A percentile compares a stretch with the other conserved stretches of the same genome.
Conservation (phyloP, 805 yeast species). For the Saccharomycopsis synnaedendra region DNA sequence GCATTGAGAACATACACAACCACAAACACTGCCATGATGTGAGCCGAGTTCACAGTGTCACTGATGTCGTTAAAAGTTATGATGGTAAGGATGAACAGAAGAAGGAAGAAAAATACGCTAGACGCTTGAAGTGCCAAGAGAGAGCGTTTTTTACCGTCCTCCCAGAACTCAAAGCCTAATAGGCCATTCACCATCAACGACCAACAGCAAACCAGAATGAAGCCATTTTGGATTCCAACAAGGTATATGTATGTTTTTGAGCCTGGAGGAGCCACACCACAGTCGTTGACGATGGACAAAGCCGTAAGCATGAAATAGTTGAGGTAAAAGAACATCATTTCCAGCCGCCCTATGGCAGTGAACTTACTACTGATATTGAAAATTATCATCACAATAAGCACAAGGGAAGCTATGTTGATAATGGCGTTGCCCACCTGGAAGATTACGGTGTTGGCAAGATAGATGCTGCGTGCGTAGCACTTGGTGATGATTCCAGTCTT, state of each 20-base stretch:
- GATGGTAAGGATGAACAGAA: slow-evolving; percentile 56
- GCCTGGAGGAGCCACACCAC: slow-evolving; percentile 89
- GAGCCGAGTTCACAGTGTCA: slow-evolving; percentile 31
- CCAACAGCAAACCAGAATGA: slow-evolving; percentile 62
- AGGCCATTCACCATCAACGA: slow-evolving; percentile 64
- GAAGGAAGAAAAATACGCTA: slow-evolving; percentile 45
- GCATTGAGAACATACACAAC: slow-evolving; percentile 67
- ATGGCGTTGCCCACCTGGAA: slow-evolving; percentile 85
- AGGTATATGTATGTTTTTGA: slow-evolving; percentile 66
- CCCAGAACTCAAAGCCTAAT: slow-evolving; percentile 85
- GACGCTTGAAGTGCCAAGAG: slow-evolving; percentile 43
- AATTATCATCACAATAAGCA: slow-evolving; percentile 54
- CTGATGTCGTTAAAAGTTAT: slow-evolving; percentile 54
- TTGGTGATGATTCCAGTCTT: slow-evolving; percentile 56
- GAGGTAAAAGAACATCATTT: slow-evolving; percentile 67
- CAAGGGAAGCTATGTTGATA: slow-evolving; percentile 65
- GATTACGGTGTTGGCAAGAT: slow-evolving; percentile 81
- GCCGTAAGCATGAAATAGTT: slow-evolving; percentile 45
- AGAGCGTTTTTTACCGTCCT: slow-evolving; percentile 73
- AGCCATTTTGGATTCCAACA: slow-evolving; percentile 70
- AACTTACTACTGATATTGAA: slow-evolving; percentile 74
- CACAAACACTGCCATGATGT: slow-evolving; percentile 60
- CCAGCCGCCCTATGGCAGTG: slow-evolving; percentile 90
- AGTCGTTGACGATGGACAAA: slow-evolving; percentile 68
- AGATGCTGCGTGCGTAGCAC: slow-evolving; percentile 82